These are phyloP conservation scores for Talaromyces sp. DNA, from an alignment of 2,329 filamentous ascomycete genomes.

Conservation along the genomic window DNA sequence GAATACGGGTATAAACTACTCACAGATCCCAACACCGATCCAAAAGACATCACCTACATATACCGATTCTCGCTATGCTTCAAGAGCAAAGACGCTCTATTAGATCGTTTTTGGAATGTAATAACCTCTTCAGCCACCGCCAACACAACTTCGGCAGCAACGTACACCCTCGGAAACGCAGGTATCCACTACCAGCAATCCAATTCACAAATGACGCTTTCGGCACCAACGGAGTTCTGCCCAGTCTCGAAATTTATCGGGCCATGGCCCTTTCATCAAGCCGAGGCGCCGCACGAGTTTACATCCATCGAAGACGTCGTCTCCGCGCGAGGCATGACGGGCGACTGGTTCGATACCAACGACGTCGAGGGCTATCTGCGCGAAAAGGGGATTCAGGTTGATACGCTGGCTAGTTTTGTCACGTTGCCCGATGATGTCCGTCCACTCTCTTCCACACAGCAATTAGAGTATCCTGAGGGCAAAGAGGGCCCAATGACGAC, in stretches of 20 bases:
- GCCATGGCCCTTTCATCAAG: constrained; percentile 14
- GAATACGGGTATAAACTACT: constrained; percentile 63
- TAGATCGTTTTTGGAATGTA: constrained; percentile 32
- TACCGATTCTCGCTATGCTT: constrained; percentile 69
- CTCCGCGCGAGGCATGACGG: constrained; percentile 58
- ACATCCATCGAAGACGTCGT: constrained; percentile 22
- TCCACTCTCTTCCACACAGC: not conserved
- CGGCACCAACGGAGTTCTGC: constrained; percentile 20
- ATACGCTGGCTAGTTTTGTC: constrained; percentile 26
- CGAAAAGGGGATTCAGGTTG: constrained; percentile 30
- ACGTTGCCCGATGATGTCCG: constrained; percentile 15
- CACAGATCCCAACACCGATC: constrained; percentile 43
- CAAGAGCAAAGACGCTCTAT: constrained; percentile 39
- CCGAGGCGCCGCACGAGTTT: constrained; percentile 25
- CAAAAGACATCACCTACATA: constrained; percentile 50
- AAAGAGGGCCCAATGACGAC: not conserved
- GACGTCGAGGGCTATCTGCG: constrained; percentile 71
- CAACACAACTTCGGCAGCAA: constrained; percentile 38
- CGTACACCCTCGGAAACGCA: constrained; percentile 61
- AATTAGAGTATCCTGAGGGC: not conserved
- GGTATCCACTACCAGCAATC: constrained; percentile 60
- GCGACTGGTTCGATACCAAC: constrained; percentile 69
- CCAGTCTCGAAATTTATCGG: constrained; percentile 18
- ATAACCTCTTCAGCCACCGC: not conserved
- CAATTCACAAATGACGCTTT: not conserved